phyloP scores from a whole-genome alignment of 2,329 filamentous ascomycete species.

The Zalaria sp. region DNA sequence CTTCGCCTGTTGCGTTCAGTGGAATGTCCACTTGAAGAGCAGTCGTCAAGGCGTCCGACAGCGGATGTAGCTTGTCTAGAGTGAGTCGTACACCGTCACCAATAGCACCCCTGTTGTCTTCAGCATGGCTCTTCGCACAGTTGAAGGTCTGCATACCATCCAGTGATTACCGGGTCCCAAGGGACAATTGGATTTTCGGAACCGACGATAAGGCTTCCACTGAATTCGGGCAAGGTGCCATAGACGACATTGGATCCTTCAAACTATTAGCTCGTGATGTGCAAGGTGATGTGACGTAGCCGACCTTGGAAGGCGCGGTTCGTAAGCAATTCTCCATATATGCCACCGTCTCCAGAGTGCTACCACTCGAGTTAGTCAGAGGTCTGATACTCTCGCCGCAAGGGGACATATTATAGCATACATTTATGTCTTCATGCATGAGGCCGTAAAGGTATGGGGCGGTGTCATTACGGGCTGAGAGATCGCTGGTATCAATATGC shows the following conservation, averaged over 20 bases:
- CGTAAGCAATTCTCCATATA: constrained; percentile 57
- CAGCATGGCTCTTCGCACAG: no score
- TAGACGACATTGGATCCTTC: constrained; percentile 11
- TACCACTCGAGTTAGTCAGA: constrained; percentile 14
- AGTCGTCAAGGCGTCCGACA: constrained; percentile 30
- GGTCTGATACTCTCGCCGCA: constrained; percentile 4
- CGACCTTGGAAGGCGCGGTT: constrained; percentile 55
- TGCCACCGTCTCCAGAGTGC: constrained; percentile 56
- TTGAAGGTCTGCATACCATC: constrained; percentile 7
- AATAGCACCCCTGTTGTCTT: constrained; percentile 10
- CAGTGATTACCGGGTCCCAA: constrained; percentile 12
- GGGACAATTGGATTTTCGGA: constrained; percentile 17
- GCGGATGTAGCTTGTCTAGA: constrained; percentile 26
- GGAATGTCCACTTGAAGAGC: constrained; percentile 26
- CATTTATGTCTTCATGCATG: constrained; percentile 6
- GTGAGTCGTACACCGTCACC: constrained; percentile 18
- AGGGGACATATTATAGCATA: neutral
- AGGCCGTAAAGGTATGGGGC: constrained; percentile 7
- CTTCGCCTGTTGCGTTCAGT: constrained; percentile 22
- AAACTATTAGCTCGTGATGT: neutral
- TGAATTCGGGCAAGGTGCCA: constrained; percentile 9
- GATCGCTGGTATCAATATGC: constrained; percentile 5
- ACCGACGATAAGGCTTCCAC: constrained; percentile 10
- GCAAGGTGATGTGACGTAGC: neutral
- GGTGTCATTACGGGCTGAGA: constrained; percentile 6